Base-by-base conservation (phyloP, 1,284 basidiomycete species). In the Wallemia hederae region DNA sequence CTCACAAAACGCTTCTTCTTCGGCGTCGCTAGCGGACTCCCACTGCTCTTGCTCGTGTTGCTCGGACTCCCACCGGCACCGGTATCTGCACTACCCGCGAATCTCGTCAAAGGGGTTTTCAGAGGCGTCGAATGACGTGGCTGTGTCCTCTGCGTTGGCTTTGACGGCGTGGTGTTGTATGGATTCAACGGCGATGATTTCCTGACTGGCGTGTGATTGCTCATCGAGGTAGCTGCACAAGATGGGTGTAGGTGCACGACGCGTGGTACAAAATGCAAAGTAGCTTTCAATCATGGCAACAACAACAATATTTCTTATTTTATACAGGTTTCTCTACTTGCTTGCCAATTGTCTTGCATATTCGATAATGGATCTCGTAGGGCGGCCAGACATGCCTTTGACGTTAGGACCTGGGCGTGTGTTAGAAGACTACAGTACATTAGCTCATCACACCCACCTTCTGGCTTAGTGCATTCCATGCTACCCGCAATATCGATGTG, bases 401-500 rank as follows among this genome's bases (percentile, higher is more conserved):
- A 22, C n/a, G 22, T 49, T 49, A 22, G 11, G n/a, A 22, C 39
- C 39, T 49, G n/a, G 14, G n/a, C 5, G 11, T n/a, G 11, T 22
- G 39, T 49, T 49, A 49, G n/a, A 17, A n/a, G 11, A 17, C 5
- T 49, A 15, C 14, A 15, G 5, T 11, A 5, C 39, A 5, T 22
- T n/a, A 17, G 11, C 22, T 5, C 5, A 11, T 11, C 11, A 5
- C 22, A 11, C 39, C 22, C 39, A 28, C 56, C 25, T 11, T 58
- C 56, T 14, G 56, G 56, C 17, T 28, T 26, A 22, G 24, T 31
- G 24, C 56, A 58, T 24, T 58, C 81, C 83, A 87, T 86, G 29
- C 77, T 73, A 17, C 86, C 85, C 15, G 84, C 87, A 63, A 89
- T 89, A 67, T 90, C 88, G 33, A 87, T 71, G 69, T 88, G 85